phyloP scores from a whole-genome alignment of 2,329 filamentous ascomycete genomes.

The Trichoderma sp. region DNA sequence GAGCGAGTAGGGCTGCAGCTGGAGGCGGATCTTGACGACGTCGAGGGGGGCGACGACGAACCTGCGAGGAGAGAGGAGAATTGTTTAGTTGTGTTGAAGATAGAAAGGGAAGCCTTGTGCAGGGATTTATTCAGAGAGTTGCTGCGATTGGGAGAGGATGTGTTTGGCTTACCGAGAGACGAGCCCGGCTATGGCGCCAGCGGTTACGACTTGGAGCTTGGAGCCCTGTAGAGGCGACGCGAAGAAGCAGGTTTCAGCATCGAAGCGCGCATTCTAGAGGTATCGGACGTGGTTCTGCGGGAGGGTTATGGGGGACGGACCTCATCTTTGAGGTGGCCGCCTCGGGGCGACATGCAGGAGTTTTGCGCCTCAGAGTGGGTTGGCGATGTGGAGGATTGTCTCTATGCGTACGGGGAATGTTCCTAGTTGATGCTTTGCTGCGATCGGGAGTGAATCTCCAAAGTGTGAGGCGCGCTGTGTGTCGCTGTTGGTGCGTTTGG shows the following conservation, averaged over 20 bases:
- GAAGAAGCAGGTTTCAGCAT: background rate
- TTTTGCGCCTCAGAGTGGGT: slow-evolving; percentile 12
- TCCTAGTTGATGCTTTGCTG: slow-evolving; percentile 29
- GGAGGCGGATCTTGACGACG: slow-evolving; percentile 96
- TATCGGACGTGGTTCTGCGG: background rate
- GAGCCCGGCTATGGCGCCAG: slow-evolving; percentile 71
- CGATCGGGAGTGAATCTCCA: no score
- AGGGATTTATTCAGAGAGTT: background rate
- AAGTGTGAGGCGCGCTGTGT: background rate
- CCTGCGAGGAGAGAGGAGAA: slow-evolving; percentile 46
- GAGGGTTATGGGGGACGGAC: slow-evolving; percentile 38
- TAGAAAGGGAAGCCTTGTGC: background rate
- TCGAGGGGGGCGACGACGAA: slow-evolving; percentile 95
- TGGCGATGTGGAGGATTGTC: background rate
- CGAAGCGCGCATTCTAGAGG: background rate
- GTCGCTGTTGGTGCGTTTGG: background rate
- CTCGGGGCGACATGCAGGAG: slow-evolving; percentile 43
- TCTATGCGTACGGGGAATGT: background rate
- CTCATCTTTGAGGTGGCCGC: slow-evolving; percentile 60
- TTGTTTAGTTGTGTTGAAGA: slow-evolving; percentile 61
- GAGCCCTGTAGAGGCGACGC: slow-evolving; percentile 49
- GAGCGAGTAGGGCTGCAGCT: slow-evolving; percentile 85
- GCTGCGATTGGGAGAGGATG: background rate
- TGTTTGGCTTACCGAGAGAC: slow-evolving; percentile 69
- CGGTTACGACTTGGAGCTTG: slow-evolving; percentile 57